These are phyloP conservation scores for Calonectria ilicicola DNA, from an alignment of 2,329 filamentous ascomycete species.

Conservation along the genomic window DNA sequence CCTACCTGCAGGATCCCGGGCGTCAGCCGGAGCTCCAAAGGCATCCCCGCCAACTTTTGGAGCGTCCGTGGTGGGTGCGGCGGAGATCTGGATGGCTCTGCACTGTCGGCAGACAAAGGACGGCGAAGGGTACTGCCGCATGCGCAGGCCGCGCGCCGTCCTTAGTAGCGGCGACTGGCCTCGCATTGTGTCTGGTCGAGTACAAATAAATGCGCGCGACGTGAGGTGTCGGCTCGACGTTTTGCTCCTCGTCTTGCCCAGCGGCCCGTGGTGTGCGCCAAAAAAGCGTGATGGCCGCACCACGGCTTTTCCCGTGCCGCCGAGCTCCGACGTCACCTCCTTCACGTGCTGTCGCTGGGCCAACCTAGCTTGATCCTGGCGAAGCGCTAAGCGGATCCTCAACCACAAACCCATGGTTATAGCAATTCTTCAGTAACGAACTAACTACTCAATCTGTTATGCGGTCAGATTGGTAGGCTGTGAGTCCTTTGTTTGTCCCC, in stretches of 20 bases:
- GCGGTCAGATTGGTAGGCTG: conserved; percentile 41
- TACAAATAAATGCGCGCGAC: not conserved
- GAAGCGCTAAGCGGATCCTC: conserved; percentile 13
- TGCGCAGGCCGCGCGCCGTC: conserved; percentile 48
- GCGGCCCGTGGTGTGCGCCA: conserved; percentile 21
- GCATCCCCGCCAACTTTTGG: conserved; percentile 64
- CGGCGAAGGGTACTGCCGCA: conserved; percentile 40
- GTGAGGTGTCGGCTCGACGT: conserved; percentile 9
- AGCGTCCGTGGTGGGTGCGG: conserved; percentile 68
- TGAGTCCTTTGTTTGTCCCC: conserved; percentile 30
- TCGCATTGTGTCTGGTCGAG: conserved; percentile 52
- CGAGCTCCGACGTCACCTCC: conserved; percentile 36
- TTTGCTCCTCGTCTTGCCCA: not conserved
- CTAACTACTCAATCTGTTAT: conserved; percentile 35
- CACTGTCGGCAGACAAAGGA: conserved; percentile 66
- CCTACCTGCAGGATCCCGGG: conserved; percentile 65
- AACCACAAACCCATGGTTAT: conserved; percentile 32
- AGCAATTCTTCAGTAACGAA: conserved; percentile 34
- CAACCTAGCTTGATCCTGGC: conserved; percentile 30
- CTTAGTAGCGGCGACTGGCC: conserved; percentile 55
- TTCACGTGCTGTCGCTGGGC: conserved; percentile 46
- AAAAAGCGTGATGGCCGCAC: conserved; percentile 34
- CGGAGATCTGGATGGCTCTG: conserved; percentile 72
- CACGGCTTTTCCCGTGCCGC: conserved; percentile 48
- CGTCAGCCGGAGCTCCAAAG: conserved; percentile 62